Base-by-base conservation (phyloP, 1,139 yeast species). In the Debaryomyces subglobosus region DNA sequence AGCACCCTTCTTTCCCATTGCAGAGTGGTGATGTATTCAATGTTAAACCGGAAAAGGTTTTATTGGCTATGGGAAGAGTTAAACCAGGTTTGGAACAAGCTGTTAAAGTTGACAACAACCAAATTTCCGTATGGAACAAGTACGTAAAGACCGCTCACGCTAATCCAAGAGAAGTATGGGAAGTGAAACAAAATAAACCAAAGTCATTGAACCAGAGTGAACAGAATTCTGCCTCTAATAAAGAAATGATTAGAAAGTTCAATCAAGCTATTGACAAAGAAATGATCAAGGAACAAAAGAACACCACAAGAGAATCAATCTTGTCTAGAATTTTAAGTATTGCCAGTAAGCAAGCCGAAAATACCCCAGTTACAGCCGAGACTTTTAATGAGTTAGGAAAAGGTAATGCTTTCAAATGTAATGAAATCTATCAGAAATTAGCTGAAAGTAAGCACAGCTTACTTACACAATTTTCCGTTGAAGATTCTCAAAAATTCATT, bases 11-110 rank as follows among this genome's bases (percentile, higher is more conserved):
- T 3, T 92, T 78, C 65, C 83, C 86, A 5, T 77, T 94, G 59
- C 74, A 79, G 53, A 82, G 94, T 8, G 99, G 99, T 37, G 99
- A 94, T 67, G 72, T 92, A 42, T 91, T 92, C 69, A 77, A 84
- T 51, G 96, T 92, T 36, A 82, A 80, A 47, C 97, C 98, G 4
- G 94, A 86, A 54, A 86, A 87, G 56, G 98, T 91, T 7, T 74
- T 95, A 49, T 79, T 79, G 55, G 97, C 97, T 5, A 72, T 91
- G 69, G 98, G 98, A 53, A 81, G 89, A 51, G 73, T 78, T 51
- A 92, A 91, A 68, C 98, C 97, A 45, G 77, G 88, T 51, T 67
- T 88, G 42, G 79, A 79, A 56, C 77, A 85, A 59, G 81, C 96
- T 5, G 71, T 88, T 47, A 80, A 81, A 54, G 74, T 85, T 33